A percentile compares a stretch with the other conserved stretches of the same genome.
These are phyloP conservation scores for Astragalus membranaceus DNA, from an alignment of 306 rosid species.

Conservation along the genomic window DNA sequence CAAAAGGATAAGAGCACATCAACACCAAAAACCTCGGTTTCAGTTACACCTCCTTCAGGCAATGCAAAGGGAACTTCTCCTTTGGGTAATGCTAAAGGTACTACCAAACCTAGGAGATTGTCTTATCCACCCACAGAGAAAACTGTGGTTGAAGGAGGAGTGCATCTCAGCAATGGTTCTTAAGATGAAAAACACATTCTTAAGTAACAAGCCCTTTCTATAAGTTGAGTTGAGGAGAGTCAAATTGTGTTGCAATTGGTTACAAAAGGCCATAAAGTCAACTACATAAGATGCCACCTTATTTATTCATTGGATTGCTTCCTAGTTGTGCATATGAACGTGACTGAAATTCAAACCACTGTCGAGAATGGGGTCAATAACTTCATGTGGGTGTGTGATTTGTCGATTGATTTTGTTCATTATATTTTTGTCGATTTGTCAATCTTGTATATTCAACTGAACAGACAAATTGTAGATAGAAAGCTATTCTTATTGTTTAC, in stretches of 20 bases:
- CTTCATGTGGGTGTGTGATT: constrained; percentile 26
- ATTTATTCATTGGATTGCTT: constrained; percentile 27
- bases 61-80: constrained; percentile 40
- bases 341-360: constrained; percentile 1
- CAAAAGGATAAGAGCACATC: constrained; percentile 40
- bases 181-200: constrained; percentile 28
- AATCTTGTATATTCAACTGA: constrained; percentile 30
- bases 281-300: constrained; percentile 14
- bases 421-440: neutral
- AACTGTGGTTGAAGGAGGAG: constrained; percentile 25
- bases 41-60: constrained; percentile 32
- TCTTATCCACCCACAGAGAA: constrained; percentile 59
- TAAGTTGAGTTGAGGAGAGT: constrained; percentile 22
- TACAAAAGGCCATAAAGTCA: constrained; percentile 17
- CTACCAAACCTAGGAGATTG: constrained; percentile 53
- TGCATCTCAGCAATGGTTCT: constrained; percentile 23
- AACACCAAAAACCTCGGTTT: constrained; percentile 38
- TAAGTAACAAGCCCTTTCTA: constrained; percentile 18
- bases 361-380: constrained; percentile 12
- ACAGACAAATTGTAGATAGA: constrained; percentile 29
- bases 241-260: constrained; percentile 22
- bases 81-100: constrained; percentile 43
- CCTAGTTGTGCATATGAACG: constrained; percentile 20
- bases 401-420: constrained; percentile 21
- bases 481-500: neutral